Evolutionary conservation across 78 protist genomes (phyloP), one percentile per base, ranked within the genome.

Genomic region (Dictyostelium citrinum): DNA sequence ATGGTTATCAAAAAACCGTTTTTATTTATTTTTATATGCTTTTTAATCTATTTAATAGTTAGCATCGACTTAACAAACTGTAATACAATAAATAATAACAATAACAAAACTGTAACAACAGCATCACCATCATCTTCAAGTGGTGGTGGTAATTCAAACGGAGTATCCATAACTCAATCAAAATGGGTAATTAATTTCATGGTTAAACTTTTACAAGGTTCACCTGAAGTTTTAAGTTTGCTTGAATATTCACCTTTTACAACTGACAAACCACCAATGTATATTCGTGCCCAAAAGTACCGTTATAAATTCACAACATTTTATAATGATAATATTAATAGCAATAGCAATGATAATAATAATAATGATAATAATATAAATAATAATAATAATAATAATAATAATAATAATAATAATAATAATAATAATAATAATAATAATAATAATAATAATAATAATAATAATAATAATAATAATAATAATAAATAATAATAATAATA

Each of bases 161-260:
- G 64, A 55, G 64, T 55, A 55, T 55, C 64, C 3, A 55, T n/a
- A 55, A 29, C 82, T 10, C 41, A 81, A 16, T 60, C 72, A 60
- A 77, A 76, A 37, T 94, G 96, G 98, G n/a, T 96, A n/a, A 33
- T 93, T 39, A 49, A 49, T 31, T 72, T 93, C 46, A 81, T 85
- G 76, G 37, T 49, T 9, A 81, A 35, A 22, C 84, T 84, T 24
- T 81, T 93, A 29, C 68, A 70, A 39, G 75, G 88, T 43, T 67
- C 90, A 33, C 88, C 86, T 10, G 85, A 81, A 55, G 90, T 79
- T 7, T 81, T 72, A 9, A 82, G 82, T 20, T 35, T 82, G 2
- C 71, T 76, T 4, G 83, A 71, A 24, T 64, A 68, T 43, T 61
- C 82, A 35, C 91, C 91, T 31, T 90, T 95, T 39, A 80, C 90